phyloP scores from a whole-genome alignment of 768 basidiomycete species.

The Trametes gibbosa region DNA sequence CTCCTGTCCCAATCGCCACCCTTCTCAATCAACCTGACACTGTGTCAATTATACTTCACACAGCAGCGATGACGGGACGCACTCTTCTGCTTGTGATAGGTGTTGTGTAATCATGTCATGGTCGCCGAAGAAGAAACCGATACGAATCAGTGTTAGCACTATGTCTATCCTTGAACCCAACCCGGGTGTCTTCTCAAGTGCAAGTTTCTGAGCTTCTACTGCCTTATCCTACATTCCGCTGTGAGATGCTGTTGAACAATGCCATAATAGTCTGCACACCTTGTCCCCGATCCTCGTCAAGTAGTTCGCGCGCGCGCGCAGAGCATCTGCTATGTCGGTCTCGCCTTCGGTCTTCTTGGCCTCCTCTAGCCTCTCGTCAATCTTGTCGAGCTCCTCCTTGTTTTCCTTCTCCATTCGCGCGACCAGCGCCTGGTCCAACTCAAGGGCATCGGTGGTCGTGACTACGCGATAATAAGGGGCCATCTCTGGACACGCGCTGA shows the following conservation, averaged over 20 bases:
- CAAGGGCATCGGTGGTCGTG: slow-evolving; percentile 47
- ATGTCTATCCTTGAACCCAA: slow-evolving; percentile 93
- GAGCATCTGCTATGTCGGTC: slow-evolving; percentile 85
- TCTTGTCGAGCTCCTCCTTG: slow-evolving; percentile 61
- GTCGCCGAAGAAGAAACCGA: slow-evolving; percentile 89
- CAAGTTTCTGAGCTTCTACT: slow-evolving; percentile 75
- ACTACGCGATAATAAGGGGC: slow-evolving; percentile 73
- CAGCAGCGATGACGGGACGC: slow-evolving; percentile 28
- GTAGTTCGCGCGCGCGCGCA: slow-evolving; percentile 82
- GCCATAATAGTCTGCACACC: slow-evolving; percentile 26
- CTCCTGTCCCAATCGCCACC: slow-evolving; percentile 98
- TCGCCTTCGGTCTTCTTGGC: slow-evolving; percentile 92
- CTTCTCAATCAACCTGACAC: slow-evolving; percentile 76
- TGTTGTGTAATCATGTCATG: slow-evolving; percentile 65
- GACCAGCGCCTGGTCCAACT: slow-evolving; percentile 52
- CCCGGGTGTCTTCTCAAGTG: slow-evolving; percentile 89
- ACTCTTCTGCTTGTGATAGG: slow-evolving; percentile 81
- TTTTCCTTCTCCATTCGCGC: slow-evolving; percentile 67
- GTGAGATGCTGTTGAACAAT: no score
- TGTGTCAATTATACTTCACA: not conserved
- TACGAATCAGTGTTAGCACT: slow-evolving; percentile 80
- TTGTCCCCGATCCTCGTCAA: slow-evolving; percentile 87
- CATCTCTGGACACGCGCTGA: slow-evolving; percentile 62
- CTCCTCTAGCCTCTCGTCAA: slow-evolving; percentile 79
- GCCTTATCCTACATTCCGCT: slow-evolving; percentile 61